These are phyloP conservation scores for Sugiyamaella lignohabitans DNA, from an alignment of 805 yeast genomes.

Conservation along the genomic window DNA sequence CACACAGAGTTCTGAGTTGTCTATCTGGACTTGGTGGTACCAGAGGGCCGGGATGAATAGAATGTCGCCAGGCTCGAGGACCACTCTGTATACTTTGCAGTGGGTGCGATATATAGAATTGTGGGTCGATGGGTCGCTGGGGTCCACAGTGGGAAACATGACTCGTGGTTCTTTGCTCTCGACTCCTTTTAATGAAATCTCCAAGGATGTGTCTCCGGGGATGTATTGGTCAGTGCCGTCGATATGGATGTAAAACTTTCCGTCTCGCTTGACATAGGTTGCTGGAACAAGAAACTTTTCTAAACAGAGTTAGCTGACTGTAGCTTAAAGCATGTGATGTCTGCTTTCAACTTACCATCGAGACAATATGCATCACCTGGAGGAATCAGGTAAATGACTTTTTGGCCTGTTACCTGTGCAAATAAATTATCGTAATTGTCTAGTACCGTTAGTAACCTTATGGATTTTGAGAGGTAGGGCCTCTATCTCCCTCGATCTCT, in stretches of 20 bases:
- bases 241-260: slow-evolving; percentile 14
- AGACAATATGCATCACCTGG: slow-evolving; percentile 30
- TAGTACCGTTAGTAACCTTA: neutral
- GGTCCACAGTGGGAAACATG: slow-evolving; percentile 33
- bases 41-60: slow-evolving; percentile 36
- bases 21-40: slow-evolving; percentile 36
- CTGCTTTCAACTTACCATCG: slow-evolving; percentile 20
- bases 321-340: neutral
- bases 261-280: slow-evolving; percentile 20
- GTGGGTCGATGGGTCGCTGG: slow-evolving; percentile 19
- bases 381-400: slow-evolving; percentile 31
- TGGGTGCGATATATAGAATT: slow-evolving; percentile 8
- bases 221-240: slow-evolving; percentile 10
- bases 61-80: slow-evolving; percentile 32
- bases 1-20: slow-evolving; percentile 18
- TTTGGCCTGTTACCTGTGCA: slow-evolving; percentile 31
- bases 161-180: slow-evolving; percentile 12
- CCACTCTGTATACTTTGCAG: slow-evolving; percentile 26
- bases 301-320: slow-evolving; percentile 2
- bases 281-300: slow-evolving; percentile 29
- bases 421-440: slow-evolving; percentile 35
- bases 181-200: neutral
- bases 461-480: too few relatives aligned
- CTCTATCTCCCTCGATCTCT: too few relatives aligned
- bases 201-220: slow-evolving; percentile 5